Conservation (phyloP, 2,329 filamentous ascomycete species). For the Chaetothyriales sp. region DNA sequence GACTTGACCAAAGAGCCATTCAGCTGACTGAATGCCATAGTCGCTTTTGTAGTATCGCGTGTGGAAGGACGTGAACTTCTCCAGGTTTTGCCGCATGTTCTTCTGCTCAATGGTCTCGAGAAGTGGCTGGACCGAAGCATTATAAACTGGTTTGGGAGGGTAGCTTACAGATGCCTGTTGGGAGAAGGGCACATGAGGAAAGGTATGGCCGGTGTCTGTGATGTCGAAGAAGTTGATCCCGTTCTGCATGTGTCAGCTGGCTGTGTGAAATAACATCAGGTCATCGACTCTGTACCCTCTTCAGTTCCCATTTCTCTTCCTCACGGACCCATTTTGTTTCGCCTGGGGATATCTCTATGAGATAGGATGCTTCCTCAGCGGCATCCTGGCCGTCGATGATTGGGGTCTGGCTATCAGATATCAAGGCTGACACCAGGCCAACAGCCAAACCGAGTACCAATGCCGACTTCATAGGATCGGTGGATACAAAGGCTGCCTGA, state of each 20-base stretch:
- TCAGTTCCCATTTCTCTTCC: constrained; percentile 85
- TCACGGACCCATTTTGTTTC: constrained; percentile 79
- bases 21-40: constrained; percentile 66
- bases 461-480: not conserved
- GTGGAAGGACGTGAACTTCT: constrained; percentile 47
- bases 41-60: constrained; percentile 44
- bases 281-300: constrained; percentile 44
- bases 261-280: constrained; percentile 2
- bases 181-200: constrained; percentile 26
- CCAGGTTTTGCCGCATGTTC: constrained; percentile 62
- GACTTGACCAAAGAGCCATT: constrained; percentile 70
- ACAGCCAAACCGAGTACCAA: not conserved
- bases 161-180: constrained; percentile 37
- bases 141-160: constrained; percentile 50
- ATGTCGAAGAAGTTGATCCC: constrained; percentile 91
- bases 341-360: constrained; percentile 74
- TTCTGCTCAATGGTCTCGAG: constrained; percentile 55
- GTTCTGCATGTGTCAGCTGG: constrained; percentile 37
- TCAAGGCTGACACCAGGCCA: not conserved
- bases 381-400: not conserved
- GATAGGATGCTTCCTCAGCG: constrained; percentile 38
- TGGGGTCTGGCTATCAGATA: not conserved
- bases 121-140: constrained; percentile 52
- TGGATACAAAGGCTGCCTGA: not conserved
- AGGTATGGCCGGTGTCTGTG: constrained; percentile 56